Percentiles rank a stretch among this genome's conserved stretches.
phyloP scores from a whole-genome alignment of 2,329 filamentous ascomycete genomes.

The Triangularia setosa region DNA sequence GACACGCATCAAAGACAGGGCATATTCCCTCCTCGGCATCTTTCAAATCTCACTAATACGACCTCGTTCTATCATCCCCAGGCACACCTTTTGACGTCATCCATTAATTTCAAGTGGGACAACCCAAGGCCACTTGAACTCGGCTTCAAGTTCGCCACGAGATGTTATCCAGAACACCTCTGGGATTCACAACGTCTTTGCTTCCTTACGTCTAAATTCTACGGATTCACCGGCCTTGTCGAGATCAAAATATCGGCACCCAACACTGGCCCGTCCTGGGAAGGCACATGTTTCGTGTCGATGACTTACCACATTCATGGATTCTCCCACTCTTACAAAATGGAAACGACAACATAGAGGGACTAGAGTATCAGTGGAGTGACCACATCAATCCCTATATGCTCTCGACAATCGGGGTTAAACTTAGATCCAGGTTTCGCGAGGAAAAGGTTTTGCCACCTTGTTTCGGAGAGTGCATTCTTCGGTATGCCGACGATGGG shows the following conservation, averaged over 20 bases:
- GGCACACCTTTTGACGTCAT: neutral
- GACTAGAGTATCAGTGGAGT: neutral
- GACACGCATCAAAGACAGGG: neutral
- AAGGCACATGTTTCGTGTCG: neutral
- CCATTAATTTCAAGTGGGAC: conserved; percentile 1
- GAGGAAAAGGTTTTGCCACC: neutral
- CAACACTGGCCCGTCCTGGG: neutral
- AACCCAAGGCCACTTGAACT: neutral
- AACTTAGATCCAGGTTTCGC: neutral
- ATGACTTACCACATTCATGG: too few relatives aligned
- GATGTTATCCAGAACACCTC: neutral
- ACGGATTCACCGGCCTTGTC: neutral
- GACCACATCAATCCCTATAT: neutral
- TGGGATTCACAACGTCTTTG: neutral
- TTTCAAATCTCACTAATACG: neutral
- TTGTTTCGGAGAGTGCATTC: neutral
- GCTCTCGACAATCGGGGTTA: neutral
- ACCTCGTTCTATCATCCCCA: neutral
- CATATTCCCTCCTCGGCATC: conserved; percentile 2
- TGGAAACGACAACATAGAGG: neutral
- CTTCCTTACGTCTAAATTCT: neutral
- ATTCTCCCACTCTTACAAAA: too few relatives aligned
- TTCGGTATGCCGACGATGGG: neutral
- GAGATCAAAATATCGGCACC: neutral
- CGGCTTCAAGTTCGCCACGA: neutral